phyloP scores from a whole-genome alignment of 2,329 filamentous ascomycete genomes.

The Xylariales sp. region DNA sequence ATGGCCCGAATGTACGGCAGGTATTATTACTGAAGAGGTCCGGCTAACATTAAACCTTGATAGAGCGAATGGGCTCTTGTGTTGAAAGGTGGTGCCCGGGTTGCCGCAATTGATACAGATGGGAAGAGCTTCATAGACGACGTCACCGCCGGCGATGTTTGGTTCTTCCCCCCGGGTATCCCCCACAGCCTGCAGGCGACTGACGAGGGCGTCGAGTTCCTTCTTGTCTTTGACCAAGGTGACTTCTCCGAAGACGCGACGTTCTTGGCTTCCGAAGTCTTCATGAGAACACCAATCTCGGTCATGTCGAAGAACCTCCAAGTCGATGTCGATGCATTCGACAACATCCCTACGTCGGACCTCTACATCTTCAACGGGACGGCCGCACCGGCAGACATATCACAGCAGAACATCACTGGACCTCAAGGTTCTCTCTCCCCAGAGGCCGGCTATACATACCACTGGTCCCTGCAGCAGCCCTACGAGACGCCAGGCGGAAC shows the following conservation, averaged over 20 bases:
- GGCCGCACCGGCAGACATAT: constrained; percentile 38
- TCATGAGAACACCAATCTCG: constrained; percentile 44
- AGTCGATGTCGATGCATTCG: constrained; percentile 41
- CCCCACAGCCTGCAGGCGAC: constrained; percentile 52
- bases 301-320: constrained; percentile 53
- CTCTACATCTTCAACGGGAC: constrained; percentile 51
- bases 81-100: constrained; percentile 47
- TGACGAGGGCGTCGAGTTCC: constrained; percentile 51
- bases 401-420: constrained; percentile 42
- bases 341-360: constrained; percentile 40
- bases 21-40: too few species aligned
- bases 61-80: constrained; percentile 38
- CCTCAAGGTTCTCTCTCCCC: constrained; percentile 37
- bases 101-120: constrained; percentile 48
- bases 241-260: constrained; percentile 55
- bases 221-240: constrained; percentile 57
- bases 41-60: too few species aligned
- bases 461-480: constrained; percentile 46
- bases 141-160: constrained; percentile 45
- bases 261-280: constrained; percentile 51
- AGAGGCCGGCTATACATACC: constrained; percentile 41
- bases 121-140: constrained; percentile 44
- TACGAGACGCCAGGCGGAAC: constrained; percentile 49
- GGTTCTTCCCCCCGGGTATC: constrained; percentile 48
- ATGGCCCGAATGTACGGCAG: too few species aligned